Conservation (phyloP, 306 rosid genomes). For the Vigna trinervia region DNA sequence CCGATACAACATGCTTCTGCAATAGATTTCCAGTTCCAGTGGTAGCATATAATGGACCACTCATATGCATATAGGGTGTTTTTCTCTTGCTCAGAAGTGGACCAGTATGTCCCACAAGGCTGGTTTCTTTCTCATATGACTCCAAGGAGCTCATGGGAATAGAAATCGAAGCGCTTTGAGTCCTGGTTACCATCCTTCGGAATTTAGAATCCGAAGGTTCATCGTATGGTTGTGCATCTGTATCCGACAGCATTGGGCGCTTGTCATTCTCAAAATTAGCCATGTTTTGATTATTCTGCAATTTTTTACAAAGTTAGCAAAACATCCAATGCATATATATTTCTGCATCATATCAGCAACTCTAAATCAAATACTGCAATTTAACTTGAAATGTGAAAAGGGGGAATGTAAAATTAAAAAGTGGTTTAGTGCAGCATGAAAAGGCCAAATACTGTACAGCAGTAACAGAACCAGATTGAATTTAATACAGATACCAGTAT, state of each 20-base stretch:
- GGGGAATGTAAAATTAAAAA: slow-evolving; percentile 6
- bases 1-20: slow-evolving; percentile 43
- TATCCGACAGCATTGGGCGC: slow-evolving; percentile 63
- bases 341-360: slow-evolving; percentile 12
- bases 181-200: slow-evolving; percentile 50
- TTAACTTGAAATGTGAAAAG: slow-evolving; percentile 10
- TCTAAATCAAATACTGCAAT: slow-evolving; percentile 18
- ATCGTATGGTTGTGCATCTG: slow-evolving; percentile 42
- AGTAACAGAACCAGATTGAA: slow-evolving; percentile 32
- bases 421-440: neutral
- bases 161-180: slow-evolving; percentile 67
- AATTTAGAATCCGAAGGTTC: slow-evolving; percentile 45
- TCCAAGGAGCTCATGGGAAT: slow-evolving; percentile 57
- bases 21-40: slow-evolving; percentile 46
- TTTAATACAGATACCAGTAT: neutral
- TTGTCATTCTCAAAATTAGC: slow-evolving; percentile 61
- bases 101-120: slow-evolving; percentile 68
- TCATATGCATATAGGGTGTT: slow-evolving; percentile 61
- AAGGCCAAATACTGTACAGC: neutral
- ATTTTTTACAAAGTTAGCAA: slow-evolving; percentile 8
- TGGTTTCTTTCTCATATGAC: slow-evolving; percentile 52
- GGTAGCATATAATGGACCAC: slow-evolving; percentile 60
- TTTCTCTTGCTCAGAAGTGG: slow-evolving; percentile 62
- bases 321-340: slow-evolving; percentile 19
- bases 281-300: slow-evolving; percentile 56